phyloP scores from a whole-genome alignment of 176 grass and related monocot genomes.

The Rhipidocladum racemiflorum region DNA sequence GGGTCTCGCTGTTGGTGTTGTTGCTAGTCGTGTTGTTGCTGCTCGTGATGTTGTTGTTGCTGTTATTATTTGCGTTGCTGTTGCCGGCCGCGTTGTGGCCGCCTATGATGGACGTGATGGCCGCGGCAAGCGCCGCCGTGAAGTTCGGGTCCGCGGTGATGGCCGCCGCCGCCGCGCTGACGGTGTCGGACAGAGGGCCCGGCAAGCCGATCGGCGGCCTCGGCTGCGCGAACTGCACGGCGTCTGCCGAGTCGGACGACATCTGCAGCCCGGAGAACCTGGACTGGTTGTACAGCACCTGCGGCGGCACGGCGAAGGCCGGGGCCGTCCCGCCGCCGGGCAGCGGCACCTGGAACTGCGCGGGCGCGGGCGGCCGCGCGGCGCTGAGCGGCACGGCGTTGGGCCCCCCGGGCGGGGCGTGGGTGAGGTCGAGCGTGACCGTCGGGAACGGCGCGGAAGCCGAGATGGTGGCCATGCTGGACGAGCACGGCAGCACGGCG shows the following conservation, averaged over 20 bases:
- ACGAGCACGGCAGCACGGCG: constrained; percentile 78
- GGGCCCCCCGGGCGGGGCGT: constrained; percentile 14
- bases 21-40: constrained; percentile 54
- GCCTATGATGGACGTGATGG: constrained; percentile 82
- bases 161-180: constrained; percentile 71
- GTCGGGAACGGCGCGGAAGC: constrained; percentile 91
- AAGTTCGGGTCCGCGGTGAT: constrained; percentile 86
- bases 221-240: constrained; percentile 35
- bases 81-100: constrained; percentile 29
- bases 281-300: constrained; percentile 57
- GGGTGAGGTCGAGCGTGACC: constrained; percentile 88
- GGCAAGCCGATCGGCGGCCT: constrained; percentile 28
- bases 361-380: constrained; percentile 12
- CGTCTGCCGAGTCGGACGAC: constrained; percentile 41
- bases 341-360: constrained; percentile 51
- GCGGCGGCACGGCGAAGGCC: constrained; percentile 36
- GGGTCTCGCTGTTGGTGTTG: constrained; percentile 50
- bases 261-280: constrained; percentile 74
- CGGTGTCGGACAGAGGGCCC: constrained; percentile 40
- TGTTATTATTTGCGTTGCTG: constrained; percentile 26
- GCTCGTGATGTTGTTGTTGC: constrained; percentile 31
- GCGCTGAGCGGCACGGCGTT: constrained; percentile 45
- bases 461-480: constrained; percentile 85
- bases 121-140: constrained; percentile 75
- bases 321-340: constrained; percentile 15